Percentiles rank a stretch among this genome's conserved stretches.
Conservation (phyloP, 2,329 filamentous ascomycete species). For the Penicillium hordei region DNA sequence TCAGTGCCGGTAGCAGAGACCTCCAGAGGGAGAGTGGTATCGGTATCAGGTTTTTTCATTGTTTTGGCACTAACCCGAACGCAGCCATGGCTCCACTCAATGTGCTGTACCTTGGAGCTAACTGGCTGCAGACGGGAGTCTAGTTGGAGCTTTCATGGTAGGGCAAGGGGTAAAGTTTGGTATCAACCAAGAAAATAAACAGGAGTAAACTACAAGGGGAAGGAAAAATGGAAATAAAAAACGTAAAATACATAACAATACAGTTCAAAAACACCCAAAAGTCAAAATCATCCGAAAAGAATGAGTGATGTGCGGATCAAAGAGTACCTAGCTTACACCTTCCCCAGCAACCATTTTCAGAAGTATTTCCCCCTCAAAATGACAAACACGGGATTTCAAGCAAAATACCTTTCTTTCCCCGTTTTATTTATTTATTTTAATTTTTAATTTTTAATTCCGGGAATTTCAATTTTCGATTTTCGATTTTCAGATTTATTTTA, state of each 20-base stretch:
- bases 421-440: conserved; percentile 7
- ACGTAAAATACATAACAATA: conserved; percentile 7
- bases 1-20: conserved; percentile 18
- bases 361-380: conserved; percentile 13
- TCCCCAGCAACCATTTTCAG: conserved; percentile 20
- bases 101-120: neutral
- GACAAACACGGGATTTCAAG: conserved; percentile 19
- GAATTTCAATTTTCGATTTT: conserved; percentile 8
- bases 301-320: conserved; percentile 2
- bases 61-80: conserved; percentile 3
- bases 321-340: conserved; percentile 5
- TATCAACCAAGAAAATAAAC: neutral
- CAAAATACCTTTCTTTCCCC: conserved; percentile 11
- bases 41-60: conserved; percentile 5
- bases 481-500: conserved; percentile 5
- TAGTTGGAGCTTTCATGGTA: conserved; percentile 9
- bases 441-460: neutral
- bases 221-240: neutral
- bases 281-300: conserved; percentile 1
- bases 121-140: conserved; percentile 8
- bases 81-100: neutral
- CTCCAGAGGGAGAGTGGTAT: conserved; percentile 6
- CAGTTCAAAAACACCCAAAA: conserved; percentile 5
- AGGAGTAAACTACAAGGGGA: neutral
- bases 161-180: conserved; percentile 17